phyloP scores from a whole-genome alignment of 805 yeast genomes.

The Lachancea dasiensis region DNA sequence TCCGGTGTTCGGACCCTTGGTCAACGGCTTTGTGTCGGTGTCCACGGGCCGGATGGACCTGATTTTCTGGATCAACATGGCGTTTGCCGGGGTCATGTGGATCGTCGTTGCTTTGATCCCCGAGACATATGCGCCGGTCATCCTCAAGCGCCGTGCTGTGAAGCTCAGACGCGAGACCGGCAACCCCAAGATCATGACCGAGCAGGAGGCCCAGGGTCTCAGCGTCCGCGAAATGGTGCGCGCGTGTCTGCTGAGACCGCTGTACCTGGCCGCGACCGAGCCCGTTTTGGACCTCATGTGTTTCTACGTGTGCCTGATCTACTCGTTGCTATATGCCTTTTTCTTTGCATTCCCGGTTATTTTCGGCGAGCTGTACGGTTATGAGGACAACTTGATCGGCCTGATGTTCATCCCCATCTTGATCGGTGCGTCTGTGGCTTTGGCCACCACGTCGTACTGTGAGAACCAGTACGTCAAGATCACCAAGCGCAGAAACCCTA shows the following conservation, averaged over 20 bases:
- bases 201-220: conserved; percentile 80
- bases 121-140: conserved; percentile 87
- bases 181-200: conserved; percentile 79
- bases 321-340: conserved; percentile 86
- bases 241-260: conserved; percentile 73
- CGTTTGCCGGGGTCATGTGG: conserved; percentile 84
- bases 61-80: conserved; percentile 88
- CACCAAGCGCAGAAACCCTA: conserved; percentile 50
- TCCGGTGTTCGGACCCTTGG: conserved; percentile 84
- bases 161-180: conserved; percentile 73
- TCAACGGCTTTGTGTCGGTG: conserved; percentile 78
- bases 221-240: conserved; percentile 61
- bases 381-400: conserved; percentile 72
- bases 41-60: conserved; percentile 63
- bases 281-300: conserved; percentile 83
- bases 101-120: conserved; percentile 59
- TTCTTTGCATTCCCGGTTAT: conserved; percentile 94
- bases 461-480: conserved; percentile 55
- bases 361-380: conserved; percentile 70
- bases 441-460: conserved; percentile 65
- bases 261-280: conserved; percentile 70
- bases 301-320: conserved; percentile 79
- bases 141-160: conserved; percentile 60
- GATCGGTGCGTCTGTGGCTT: conserved; percentile 76
- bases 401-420: conserved; percentile 85